Conservation (phyloP, 768 basidiomycete genomes). For the Lactarius sp. region DNA sequence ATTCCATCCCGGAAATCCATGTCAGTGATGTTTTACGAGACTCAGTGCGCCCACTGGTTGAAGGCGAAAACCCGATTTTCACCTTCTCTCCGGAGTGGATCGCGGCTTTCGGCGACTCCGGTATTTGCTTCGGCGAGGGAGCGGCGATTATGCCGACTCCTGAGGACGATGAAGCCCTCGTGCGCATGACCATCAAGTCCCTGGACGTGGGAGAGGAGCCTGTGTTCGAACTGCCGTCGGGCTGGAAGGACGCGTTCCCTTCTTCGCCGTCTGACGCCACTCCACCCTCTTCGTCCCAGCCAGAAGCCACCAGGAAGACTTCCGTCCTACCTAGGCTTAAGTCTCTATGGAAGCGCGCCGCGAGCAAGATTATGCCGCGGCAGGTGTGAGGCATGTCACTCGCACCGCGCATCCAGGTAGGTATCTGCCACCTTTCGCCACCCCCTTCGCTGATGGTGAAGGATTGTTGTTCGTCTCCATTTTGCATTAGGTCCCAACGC, state of each 20-base stretch:
- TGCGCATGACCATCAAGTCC: slow-evolving; percentile 15
- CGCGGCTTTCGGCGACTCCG: slow-evolving; percentile 5
- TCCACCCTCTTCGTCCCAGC: neutral
- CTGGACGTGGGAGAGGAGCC: slow-evolving; percentile 19
- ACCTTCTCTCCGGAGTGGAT: neutral
- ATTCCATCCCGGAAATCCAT: neutral
- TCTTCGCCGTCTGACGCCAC: neutral
- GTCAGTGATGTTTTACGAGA: neutral
- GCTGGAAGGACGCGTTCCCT: slow-evolving; percentile 12
- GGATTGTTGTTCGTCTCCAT: neutral
- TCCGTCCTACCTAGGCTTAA: slow-evolving; percentile 15
- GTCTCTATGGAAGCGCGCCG: slow-evolving; percentile 20
- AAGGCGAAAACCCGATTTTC: slow-evolving; percentile 1
- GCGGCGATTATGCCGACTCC: neutral
- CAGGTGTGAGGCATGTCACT: neutral
- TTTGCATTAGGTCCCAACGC: neutral
- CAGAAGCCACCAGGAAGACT: slow-evolving; percentile 1
- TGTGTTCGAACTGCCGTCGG: slow-evolving; percentile 9
- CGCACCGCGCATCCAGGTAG: neutral
- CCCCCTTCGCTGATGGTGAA: neutral
- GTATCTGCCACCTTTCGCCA: neutral
- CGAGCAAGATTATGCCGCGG: slow-evolving; percentile 11
- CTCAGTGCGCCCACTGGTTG: neutral
- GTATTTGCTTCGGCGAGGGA: neutral
- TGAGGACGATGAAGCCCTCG: slow-evolving; percentile 15